phyloP scores from a whole-genome alignment of 1,284 basidiomycete genomes.

The Ceraceosorus guamensis region DNA sequence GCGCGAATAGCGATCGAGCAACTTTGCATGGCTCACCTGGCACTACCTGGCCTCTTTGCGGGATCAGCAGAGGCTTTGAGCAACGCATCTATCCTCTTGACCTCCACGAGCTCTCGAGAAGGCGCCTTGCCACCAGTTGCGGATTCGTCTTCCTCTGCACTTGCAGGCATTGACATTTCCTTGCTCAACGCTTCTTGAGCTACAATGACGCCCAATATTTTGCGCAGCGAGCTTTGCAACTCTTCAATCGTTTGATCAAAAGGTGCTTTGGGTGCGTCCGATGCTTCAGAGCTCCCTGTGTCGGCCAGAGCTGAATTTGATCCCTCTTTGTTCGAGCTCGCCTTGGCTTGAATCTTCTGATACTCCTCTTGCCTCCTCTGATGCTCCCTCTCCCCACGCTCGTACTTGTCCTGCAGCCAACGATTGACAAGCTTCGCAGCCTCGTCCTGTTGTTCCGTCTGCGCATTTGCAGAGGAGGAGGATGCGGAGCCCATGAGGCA shows the following conservation, averaged over 20 bases:
- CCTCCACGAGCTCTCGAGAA: neutral
- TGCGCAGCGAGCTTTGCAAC: neutral
- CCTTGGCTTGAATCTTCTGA: too few species aligned
- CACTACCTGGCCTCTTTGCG: neutral
- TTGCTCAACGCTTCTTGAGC: neutral
- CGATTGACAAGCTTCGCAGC: neutral
- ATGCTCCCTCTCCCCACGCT: neutral
- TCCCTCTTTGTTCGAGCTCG: too few species aligned
- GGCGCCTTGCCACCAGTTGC: neutral
- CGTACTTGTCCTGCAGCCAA: neutral
- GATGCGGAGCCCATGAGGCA: too few species aligned
- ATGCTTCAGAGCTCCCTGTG: neutral
- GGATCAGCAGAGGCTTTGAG: neutral
- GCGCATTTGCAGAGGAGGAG: neutral
- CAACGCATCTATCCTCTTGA: neutral
- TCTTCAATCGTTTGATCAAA: neutral
- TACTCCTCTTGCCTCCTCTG: too few species aligned
- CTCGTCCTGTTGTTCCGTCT: neutral
- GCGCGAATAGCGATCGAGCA: too few species aligned
- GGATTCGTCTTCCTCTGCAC: neutral
- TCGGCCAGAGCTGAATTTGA: neutral
- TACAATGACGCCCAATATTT: neutral
- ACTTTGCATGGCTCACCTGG: neutral
- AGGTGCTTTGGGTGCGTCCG: neutral
- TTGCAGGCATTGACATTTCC: too few species aligned